These are phyloP conservation scores for Ophiocordyceps camponoti-leonardi DNA, from an alignment of 2,329 filamentous ascomycete species.

Conservation along the genomic window DNA sequence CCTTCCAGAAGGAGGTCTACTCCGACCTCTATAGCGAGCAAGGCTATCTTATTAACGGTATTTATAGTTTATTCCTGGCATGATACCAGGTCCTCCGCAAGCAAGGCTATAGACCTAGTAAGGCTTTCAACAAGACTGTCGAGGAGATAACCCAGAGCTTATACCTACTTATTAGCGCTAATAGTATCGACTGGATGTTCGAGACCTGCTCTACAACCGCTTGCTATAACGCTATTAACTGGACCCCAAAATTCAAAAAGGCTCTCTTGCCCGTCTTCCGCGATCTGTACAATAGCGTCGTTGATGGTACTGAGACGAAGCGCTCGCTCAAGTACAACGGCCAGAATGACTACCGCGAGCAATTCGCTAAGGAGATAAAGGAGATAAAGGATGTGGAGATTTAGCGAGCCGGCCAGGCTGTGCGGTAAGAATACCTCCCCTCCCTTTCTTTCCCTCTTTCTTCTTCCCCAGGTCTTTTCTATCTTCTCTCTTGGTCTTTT, in stretches of 20 bases:
- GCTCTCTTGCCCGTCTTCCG: slow-evolving; percentile 98
- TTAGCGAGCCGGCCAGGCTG: slow-evolving; percentile 96
- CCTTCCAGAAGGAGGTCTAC: slow-evolving; percentile 99
- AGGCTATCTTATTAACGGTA: slow-evolving; percentile 98
- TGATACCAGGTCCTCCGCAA: slow-evolving; percentile 99
- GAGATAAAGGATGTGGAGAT: slow-evolving; percentile 98
- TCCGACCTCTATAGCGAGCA: slow-evolving; percentile 99
- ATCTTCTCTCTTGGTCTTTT: too few species aligned
- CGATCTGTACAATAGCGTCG: slow-evolving; percentile 85
- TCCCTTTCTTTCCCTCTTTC: neutral
- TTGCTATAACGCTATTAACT: slow-evolving; percentile 96
- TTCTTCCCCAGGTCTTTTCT: neutral
- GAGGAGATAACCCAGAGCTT: slow-evolving; percentile 97
- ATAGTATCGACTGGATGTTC: slow-evolving; percentile 99
- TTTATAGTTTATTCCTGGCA: slow-evolving; percentile 99
- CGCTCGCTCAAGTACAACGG: slow-evolving; percentile 95
- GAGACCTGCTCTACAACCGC: slow-evolving; percentile 98
- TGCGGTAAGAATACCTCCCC: slow-evolving; percentile 41
- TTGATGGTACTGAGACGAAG: slow-evolving; percentile 84
- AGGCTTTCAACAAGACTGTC: slow-evolving; percentile 99
- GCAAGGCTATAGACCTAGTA: slow-evolving; percentile 89
- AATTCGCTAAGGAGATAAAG: slow-evolving; percentile 95
- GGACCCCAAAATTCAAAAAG: slow-evolving; percentile 94
- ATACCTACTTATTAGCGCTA: slow-evolving; percentile 91
- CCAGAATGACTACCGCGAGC: slow-evolving; percentile 88